A percentile compares a stretch with the other conserved stretches of the same genome.
phyloP scores from a whole-genome alignment of 371 early-diverging fungal species.

The Actinomortierella wolfii region DNA sequence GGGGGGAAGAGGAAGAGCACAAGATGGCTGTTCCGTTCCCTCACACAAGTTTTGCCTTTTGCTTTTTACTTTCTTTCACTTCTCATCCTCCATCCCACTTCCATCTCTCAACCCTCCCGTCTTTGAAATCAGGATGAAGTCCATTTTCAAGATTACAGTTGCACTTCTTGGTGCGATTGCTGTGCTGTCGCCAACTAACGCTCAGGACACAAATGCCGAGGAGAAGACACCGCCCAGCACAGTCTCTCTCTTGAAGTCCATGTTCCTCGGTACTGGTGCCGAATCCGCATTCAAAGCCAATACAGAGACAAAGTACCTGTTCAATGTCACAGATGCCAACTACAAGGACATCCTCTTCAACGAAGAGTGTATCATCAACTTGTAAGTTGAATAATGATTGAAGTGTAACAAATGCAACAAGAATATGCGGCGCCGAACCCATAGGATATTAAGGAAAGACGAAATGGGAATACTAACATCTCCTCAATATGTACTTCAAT shows the following conservation, averaged over 20 bases:
- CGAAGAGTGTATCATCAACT: conserved; percentile 40
- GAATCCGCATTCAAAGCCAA: background rate
- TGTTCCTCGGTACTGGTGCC: background rate
- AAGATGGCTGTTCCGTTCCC: too few species aligned
- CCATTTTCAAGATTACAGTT: too few species aligned
- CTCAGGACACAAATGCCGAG: too few species aligned
- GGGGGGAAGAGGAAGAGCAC: too few species aligned
- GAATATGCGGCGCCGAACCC: background rate
- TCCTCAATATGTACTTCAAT: too few species aligned
- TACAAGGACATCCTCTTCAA: conserved; percentile 23
- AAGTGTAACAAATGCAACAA: background rate
- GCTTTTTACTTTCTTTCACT: background rate
- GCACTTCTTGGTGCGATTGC: too few species aligned
- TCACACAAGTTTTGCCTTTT: background rate
- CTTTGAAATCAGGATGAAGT: too few species aligned
- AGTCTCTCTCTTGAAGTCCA: background rate
- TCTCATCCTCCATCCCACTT: too few species aligned
- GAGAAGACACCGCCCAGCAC: too few species aligned
- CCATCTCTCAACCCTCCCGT: too few species aligned
- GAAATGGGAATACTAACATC: too few species aligned
- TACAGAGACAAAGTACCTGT: conserved; percentile 2
- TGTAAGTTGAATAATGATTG: conserved; percentile 19
- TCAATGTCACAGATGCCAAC: conserved; percentile 36
- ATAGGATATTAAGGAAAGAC: background rate
- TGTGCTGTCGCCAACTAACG: too few species aligned